These are phyloP conservation scores for Nicotiana undulata DNA, from an alignment of 257 asterid species.

Conservation along the genomic window DNA sequence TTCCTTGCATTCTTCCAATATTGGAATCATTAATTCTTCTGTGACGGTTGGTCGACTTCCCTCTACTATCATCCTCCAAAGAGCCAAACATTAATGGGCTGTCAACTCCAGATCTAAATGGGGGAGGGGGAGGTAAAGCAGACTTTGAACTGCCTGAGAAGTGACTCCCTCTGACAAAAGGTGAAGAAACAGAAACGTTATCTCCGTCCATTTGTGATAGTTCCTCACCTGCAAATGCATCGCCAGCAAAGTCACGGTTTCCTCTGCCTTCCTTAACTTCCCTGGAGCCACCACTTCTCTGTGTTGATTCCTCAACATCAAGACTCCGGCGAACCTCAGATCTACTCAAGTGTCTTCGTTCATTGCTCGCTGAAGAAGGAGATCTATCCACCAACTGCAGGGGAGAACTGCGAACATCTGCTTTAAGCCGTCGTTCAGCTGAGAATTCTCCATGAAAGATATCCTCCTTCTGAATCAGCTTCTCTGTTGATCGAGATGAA, in stretches of 20 bases:
- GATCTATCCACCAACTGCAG: conserved; percentile 57
- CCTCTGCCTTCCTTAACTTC: conserved; percentile 72
- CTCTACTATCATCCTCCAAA: conserved; percentile 70
- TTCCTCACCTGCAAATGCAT: conserved; percentile 58
- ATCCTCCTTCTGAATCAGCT: conserved; percentile 58
- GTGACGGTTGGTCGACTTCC: conserved; percentile 59
- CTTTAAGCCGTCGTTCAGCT: conserved; percentile 61
- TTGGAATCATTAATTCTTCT: conserved; percentile 73
- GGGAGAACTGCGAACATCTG: conserved; percentile 63
- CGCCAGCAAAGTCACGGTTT: conserved; percentile 42
- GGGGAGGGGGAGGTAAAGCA: conserved; percentile 52
- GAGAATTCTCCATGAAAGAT: conserved; percentile 48
- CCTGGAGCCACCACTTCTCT: conserved; percentile 63
- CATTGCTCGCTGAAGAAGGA: conserved; percentile 53
- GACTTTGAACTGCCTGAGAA: conserved; percentile 55
- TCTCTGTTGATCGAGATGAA: conserved; percentile 58
- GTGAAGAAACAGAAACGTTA: conserved; percentile 61
- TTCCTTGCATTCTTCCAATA: conserved; percentile 72
- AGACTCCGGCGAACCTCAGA: conserved; percentile 56
- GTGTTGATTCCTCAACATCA: conserved; percentile 67
- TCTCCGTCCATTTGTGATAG: conserved; percentile 58
- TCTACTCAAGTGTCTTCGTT: conserved; percentile 51
- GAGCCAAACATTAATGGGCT: conserved; percentile 54
- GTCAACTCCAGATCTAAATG: conserved; percentile 52
- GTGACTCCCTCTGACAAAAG: conserved; percentile 56